Percentiles rank a stretch among this genome's conserved stretches.
Conservation (phyloP, 345 rosid species). For the Populus euphratica region DNA sequence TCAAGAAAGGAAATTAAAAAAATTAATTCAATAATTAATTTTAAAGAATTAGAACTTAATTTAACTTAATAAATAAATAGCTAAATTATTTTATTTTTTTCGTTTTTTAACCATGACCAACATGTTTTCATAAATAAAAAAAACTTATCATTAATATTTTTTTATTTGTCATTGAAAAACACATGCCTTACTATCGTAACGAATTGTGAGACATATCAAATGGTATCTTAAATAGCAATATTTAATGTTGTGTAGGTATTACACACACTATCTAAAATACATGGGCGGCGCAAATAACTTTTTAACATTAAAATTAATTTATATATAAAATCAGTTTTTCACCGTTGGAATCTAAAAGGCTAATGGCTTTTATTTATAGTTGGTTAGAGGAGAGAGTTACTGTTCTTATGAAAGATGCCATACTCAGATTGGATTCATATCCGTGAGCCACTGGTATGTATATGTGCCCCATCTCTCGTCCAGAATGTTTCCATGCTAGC, state of each 20-base stretch:
- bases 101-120: too few relatives aligned
- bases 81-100: too few relatives aligned
- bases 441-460: background rate
- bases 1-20: too few relatives aligned
- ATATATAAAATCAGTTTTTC: too few relatives aligned
- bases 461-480: background rate
- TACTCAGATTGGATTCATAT: background rate
- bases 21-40: too few relatives aligned
- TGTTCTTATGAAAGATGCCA: background rate
- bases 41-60: fast-evolving
- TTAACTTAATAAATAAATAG: too few relatives aligned
- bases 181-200: fast-evolving
- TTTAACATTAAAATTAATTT: too few relatives aligned
- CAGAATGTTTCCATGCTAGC: background rate
- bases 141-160: fast-evolving
- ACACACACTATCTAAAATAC: fast-evolving
- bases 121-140: too few relatives aligned
- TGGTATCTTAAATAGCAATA: fast-evolving
- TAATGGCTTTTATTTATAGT: too few relatives aligned
- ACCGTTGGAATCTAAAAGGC: too few relatives aligned
- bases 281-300: fast-evolving
- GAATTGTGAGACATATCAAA: too few relatives aligned
- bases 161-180: fast-evolving
- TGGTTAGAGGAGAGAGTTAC: background rate
- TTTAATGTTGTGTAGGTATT: fast-evolving